Percentiles rank a stretch among this genome's conserved stretches.
Conservation (phyloP, 2,329 filamentous ascomycete species). For the Phoma sp. region DNA sequence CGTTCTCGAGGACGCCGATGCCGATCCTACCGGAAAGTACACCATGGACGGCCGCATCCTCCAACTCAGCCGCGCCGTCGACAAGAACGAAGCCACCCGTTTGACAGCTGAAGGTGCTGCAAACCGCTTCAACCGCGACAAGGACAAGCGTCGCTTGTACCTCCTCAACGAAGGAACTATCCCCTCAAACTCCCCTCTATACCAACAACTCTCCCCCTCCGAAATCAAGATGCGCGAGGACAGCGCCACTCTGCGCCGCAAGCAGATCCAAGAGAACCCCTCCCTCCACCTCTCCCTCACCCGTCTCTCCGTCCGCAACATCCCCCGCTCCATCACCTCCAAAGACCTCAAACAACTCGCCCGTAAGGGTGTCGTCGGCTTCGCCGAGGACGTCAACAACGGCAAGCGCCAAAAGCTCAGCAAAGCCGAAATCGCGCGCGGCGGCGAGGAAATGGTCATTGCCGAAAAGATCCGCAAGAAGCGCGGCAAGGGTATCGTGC, state of each 20-base stretch:
- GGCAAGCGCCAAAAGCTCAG: slow-evolving; percentile 78
- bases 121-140: slow-evolving; percentile 70
- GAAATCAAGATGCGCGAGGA: slow-evolving; percentile 89
- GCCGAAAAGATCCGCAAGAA: slow-evolving; percentile 79
- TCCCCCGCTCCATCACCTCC: slow-evolving; percentile 80
- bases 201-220: slow-evolving; percentile 73
- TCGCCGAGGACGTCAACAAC: slow-evolving; percentile 85
- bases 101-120: slow-evolving; percentile 72
- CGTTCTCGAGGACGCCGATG: slow-evolving; percentile 82
- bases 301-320: slow-evolving; percentile 87
- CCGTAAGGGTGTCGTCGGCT: slow-evolving; percentile 89
- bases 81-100: slow-evolving; percentile 77
- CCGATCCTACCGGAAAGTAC: slow-evolving; percentile 83
- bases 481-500: slow-evolving; percentile 86
- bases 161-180: slow-evolving; percentile 88
- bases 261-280: slow-evolving; percentile 88
- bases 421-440: slow-evolving; percentile 85
- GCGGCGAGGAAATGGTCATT: slow-evolving; percentile 78
- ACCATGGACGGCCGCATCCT: slow-evolving; percentile 89
- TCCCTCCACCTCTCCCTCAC: slow-evolving; percentile 87
- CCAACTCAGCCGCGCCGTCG: slow-evolving; percentile 83
- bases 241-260: slow-evolving; percentile 85
- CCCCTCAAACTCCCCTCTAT: slow-evolving; percentile 75
- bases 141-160: slow-evolving; percentile 89
- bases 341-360: slow-evolving; percentile 93